Evolutionary conservation across 2,329 filamentous ascomycete genomes (phyloP).

Genomic region (Cladosporium sp.): DNA sequence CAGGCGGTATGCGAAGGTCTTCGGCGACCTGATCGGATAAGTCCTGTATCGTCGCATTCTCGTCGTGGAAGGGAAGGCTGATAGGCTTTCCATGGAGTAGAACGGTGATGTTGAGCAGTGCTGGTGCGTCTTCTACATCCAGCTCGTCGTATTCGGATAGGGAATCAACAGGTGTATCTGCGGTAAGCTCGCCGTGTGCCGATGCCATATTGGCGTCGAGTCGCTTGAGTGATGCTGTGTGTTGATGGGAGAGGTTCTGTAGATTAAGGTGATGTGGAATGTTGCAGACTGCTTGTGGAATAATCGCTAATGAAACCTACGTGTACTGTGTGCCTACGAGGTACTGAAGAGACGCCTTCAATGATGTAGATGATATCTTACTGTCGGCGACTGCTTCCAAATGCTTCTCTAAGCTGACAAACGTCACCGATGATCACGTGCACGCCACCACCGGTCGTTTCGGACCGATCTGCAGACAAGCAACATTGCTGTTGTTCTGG

Average conservation of each 20-base stretch:
- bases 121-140: conserved; percentile 6
- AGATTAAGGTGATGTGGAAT: neutral
- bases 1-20: conserved; percentile 59
- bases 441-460: neutral
- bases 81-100: conserved; percentile 58
- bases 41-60: conserved; percentile 56
- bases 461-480: neutral
- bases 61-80: conserved; percentile 48
- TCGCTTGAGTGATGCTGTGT: neutral
- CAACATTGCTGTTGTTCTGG: neutral
- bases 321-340: neutral
- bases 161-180: conserved; percentile 1
- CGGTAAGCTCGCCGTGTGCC: neutral
- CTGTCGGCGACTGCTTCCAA: conserved; percentile 11
- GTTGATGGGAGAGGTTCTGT: neutral
- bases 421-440: conserved; percentile 9
- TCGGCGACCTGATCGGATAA: conserved; percentile 62
- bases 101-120: conserved; percentile 49
- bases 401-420: conserved; percentile 16
- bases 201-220: conserved; percentile 2
- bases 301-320: neutral
- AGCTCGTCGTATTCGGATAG: conserved; percentile 10
- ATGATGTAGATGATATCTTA: conserved; percentile 20
- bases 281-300: neutral
- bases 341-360: neutral